Evolutionary conservation across 2,329 filamentous ascomycete genomes (phyloP), one percentile per base, ranked within the genome.

Genomic region (Fusarium heterosporum): DNA sequence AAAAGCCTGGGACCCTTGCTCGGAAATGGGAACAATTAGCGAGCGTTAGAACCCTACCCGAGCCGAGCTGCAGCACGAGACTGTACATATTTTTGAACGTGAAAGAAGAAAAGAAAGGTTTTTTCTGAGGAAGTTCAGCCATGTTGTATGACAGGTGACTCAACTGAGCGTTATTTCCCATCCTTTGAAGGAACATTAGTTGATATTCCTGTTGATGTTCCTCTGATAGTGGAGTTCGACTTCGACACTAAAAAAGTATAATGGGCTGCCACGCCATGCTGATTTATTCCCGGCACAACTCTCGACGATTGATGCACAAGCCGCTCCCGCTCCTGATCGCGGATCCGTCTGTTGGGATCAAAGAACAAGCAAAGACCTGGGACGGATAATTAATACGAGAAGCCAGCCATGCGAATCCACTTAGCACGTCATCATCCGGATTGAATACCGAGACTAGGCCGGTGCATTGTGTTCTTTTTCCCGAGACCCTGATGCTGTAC

Each of bases 1-100:
- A 13, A 46, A 36, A 36, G 26, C 58, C 36, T 47, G 48, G 50
- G 32, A 62, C 49, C 59, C 42, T 36, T 36, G 58, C 19, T 28
- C 52, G 22, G 58, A 28, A 45, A 53, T 34, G 39, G 8, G 16
- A 14, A 28, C 38, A 25, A 51, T n/a, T 17, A 36, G 34, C 34
- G 34, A 36, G 34, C 13, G 9, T 36, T 5, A 3, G n/a, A 34
- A 10, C 22, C 49, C 28, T 29, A 45, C 42, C 49, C 38, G 39
- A 52, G 28, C 38, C 40, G 13, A 29, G 9, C 28, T 9, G 5
- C 11, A 29, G 8, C 22, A 22, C 22, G 22, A 22, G 22, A 22
- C n/a, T n/a, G n/a, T n/a, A n/a, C n/a, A n/a, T n/a, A n/a, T n/a
- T n/a, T n/a, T n/a, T n/a, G n/a, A n/a, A n/a, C n/a, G n/a, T n/a